Percentiles rank a stretch among this genome's conserved stretches.
These are phyloP conservation scores for Vickermania ingenoplastis DNA, from an alignment of 208 protist genomes.

Conservation along the genomic window DNA sequence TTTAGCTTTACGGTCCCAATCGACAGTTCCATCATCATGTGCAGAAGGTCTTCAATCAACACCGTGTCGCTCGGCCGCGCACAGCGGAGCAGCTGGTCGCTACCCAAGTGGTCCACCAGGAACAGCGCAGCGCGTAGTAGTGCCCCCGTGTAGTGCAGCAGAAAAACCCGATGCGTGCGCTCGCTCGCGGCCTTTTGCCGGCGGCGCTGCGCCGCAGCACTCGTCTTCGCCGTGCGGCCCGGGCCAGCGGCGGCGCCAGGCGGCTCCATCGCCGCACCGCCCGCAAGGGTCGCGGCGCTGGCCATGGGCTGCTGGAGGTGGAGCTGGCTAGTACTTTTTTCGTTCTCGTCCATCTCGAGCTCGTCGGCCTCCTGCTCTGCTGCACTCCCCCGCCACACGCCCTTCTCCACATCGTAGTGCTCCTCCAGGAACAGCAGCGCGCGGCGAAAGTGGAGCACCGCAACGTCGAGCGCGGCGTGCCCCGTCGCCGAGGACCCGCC, in stretches of 20 bases:
- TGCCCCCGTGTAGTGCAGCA: slow-evolving; percentile 43
- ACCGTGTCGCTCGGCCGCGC: slow-evolving; percentile 70
- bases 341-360: background rate
- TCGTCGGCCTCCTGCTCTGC: background rate
- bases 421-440: slow-evolving; percentile 84
- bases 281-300: no score
- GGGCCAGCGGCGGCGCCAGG: background rate
- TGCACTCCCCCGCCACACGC: slow-evolving; percentile 16
- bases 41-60: slow-evolving; percentile 75
- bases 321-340: background rate
- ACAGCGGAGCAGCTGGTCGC: slow-evolving; percentile 45
- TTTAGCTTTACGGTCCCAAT: slow-evolving; percentile 66
- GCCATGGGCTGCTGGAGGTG: no score
- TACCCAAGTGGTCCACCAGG: slow-evolving; percentile 31
- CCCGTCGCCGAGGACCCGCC: no score
- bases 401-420: slow-evolving; percentile 64
- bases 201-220: background rate
- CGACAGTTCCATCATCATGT: slow-evolving; percentile 81
- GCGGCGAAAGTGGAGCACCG: slow-evolving; percentile 58
- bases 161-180: slow-evolving; percentile 18
- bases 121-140: slow-evolving; percentile 68
- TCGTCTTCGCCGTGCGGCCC: background rate
- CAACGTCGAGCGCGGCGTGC: slow-evolving; percentile 19
- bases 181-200: background rate
- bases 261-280: background rate